phyloP scores from a whole-genome alignment of 768 basidiomycete genomes.

The Punctularia strigosozonata region DNA sequence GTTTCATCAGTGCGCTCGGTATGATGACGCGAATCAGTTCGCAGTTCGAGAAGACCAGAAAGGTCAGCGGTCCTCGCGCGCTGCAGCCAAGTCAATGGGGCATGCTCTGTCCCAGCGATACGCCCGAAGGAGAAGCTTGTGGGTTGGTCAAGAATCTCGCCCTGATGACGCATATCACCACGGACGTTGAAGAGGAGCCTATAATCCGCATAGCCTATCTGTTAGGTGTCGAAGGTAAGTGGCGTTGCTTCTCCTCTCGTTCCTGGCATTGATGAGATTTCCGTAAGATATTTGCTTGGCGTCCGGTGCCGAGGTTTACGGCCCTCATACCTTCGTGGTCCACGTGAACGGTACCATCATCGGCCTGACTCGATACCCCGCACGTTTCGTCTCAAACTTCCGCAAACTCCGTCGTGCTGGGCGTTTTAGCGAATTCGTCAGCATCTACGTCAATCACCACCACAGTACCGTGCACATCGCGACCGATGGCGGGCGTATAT shows the following conservation, averaged over 20 bases:
- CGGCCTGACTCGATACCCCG: constrained; percentile 79
- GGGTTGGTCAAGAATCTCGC: constrained; percentile 98
- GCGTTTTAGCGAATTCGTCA: constrained; percentile 90
- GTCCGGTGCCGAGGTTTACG: constrained; percentile 93
- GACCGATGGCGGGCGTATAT: constrained; percentile 94
- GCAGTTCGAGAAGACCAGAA: constrained; percentile 98
- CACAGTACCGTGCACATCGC: constrained; percentile 93
- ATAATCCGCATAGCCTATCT: constrained; percentile 82
- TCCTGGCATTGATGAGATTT: not conserved
- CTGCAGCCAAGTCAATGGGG: constrained; percentile 99
- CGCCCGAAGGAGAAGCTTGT: constrained; percentile 98
- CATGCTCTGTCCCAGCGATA: constrained; percentile 95
- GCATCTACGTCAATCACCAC: constrained; percentile 92
- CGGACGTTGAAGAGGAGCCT: constrained; percentile 94
- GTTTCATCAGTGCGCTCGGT: constrained; percentile 93
- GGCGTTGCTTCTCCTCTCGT: not conserved
- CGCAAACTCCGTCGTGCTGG: constrained; percentile 87
- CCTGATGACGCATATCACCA: constrained; percentile 99
- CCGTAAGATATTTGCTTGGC: constrained; percentile 72
- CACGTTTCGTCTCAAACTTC: constrained; percentile 82
- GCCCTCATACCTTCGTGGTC: constrained; percentile 85
- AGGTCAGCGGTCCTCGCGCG: constrained; percentile 95
- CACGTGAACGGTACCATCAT: constrained; percentile 96
- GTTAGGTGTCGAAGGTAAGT: constrained; percentile 91
- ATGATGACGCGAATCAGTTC: constrained; percentile 99